Evolutionary conservation across 2,329 filamentous ascomycete species (phyloP), one percentile per base, ranked within the genome.

Genomic region (Aurifilum marmelostoma): DNA sequence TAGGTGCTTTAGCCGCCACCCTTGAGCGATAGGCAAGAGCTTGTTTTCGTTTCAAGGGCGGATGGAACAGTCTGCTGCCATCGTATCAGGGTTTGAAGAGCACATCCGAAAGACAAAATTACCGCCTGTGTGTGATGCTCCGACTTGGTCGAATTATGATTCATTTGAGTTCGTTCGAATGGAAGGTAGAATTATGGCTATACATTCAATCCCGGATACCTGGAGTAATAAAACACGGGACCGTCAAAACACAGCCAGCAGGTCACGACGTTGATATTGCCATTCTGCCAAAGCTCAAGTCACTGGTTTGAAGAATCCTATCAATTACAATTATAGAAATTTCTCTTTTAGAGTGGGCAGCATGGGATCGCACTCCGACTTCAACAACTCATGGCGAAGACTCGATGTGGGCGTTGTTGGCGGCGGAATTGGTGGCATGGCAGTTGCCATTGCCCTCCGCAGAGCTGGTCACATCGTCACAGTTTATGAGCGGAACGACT

Each of bases 401-500:
- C 80, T 88, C 29, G 80, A 73, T 39, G 79, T 83, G 29, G 80
- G 77, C 24, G 79, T 85, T 37, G 71, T 85, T 4, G 83, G 83
- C 50, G 83, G 82, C 18, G 83, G 83, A 54, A 84, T 85, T 54
- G 83, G 83, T 16, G 83, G 83, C 72, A 79, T 84, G 75, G 82
- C 79, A 0, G 80, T 77, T 2, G 83, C 82, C 7, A 81, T 84
- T 43, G 79, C 83, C 0, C 79, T 85, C 16, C 82, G 83, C 4
- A 81, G 81, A 29, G 79, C 81, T 2, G 83, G 83, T 27, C 83
- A 85, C 73, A 63, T 74, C 1, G 83, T 85, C 2, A 90, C 87
- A 27, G 85, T 92, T 71, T 92, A 92, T 74, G 90, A 91, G 75
- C 85, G 85, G 50, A 83, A 84, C 43, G 88, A 92, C 76, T 92